phyloP scores from a whole-genome alignment of 129 eudicot species.

The Daucus carota region DNA sequence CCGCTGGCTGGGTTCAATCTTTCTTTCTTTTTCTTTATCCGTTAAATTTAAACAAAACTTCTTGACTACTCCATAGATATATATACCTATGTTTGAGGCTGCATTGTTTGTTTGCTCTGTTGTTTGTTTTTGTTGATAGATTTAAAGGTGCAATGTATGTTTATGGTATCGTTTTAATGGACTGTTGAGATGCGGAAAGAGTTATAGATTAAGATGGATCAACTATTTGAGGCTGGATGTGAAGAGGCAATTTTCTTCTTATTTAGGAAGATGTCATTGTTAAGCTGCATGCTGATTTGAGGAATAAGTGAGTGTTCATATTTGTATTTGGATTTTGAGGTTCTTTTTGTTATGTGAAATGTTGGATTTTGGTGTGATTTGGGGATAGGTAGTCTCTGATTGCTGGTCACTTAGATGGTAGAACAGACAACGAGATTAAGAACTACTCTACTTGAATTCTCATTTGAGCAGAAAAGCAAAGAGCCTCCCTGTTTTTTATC shows the following conservation, averaged over 20 bases:
- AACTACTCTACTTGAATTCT: constrained; percentile 86
- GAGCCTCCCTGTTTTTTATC: constrained; percentile 19
- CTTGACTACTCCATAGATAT: too few species aligned
- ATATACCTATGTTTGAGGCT: too few species aligned
- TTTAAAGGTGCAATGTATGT: neutral
- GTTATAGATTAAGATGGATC: constrained; percentile 84
- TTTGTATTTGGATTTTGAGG: neutral
- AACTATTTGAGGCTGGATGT: constrained; percentile 67
- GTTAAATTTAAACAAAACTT: too few species aligned
- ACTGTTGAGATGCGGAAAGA: constrained; percentile 75
- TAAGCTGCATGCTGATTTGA: constrained; percentile 57
- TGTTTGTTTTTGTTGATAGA: neutral
- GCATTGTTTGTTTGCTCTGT: too few species aligned
- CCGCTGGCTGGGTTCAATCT: too few species aligned
- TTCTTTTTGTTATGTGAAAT: neutral
- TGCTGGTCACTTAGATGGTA: constrained; percentile 58
- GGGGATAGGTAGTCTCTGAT: constrained; percentile 66
- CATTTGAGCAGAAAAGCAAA: constrained; percentile 48
- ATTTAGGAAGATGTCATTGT: constrained; percentile 67
- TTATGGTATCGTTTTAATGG: constrained; percentile 20
- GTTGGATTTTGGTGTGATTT: neutral
- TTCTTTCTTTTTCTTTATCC: too few species aligned
- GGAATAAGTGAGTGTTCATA: constrained; percentile 41
- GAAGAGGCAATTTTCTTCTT: constrained; percentile 58
- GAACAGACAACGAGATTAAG: constrained; percentile 91